Evolutionary conservation across 257 asterid genomes (phyloP).

Genomic region (Linaria vulgaris): DNA sequence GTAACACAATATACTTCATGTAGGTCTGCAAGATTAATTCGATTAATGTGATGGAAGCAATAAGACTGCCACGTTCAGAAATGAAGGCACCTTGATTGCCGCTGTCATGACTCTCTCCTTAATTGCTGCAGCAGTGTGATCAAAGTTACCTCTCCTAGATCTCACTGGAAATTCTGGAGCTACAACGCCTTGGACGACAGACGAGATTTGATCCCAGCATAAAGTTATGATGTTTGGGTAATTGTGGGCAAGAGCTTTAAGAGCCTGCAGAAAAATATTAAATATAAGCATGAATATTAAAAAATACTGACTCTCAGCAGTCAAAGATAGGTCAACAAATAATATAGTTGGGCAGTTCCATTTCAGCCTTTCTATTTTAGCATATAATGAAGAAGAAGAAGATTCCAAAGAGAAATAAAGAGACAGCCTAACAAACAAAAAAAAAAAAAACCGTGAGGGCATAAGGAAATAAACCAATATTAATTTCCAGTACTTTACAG

Average conservation of each 20-base stretch:
- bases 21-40: not conserved
- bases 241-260: conserved; percentile 87
- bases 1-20: no score
- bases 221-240: conserved; percentile 67
- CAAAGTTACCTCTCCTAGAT: conserved; percentile 58
- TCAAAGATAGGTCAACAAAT: conserved; percentile 10
- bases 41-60: conserved; percentile 8
- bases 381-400: conserved; percentile 8
- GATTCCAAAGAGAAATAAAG: not conserved
- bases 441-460: not conserved
- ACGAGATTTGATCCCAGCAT: conserved; percentile 76
- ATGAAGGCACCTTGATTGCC: conserved; percentile 66
- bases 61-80: conserved; percentile 11
- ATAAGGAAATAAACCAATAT: not conserved
- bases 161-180: conserved; percentile 47
- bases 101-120: conserved; percentile 78
- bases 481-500: not conserved
- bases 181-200: conserved; percentile 46
- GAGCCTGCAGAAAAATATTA: conserved; percentile 63
- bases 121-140: conserved; percentile 42
- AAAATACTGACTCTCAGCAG: conserved; percentile 6
- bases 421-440: not conserved
- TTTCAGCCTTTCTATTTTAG: conserved; percentile 9
- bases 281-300: conserved; percentile 25
- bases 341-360: conserved; percentile 7